Conservation (phyloP, 108 stramenopile genomes). For the Mediolabrus comicus region DNA sequence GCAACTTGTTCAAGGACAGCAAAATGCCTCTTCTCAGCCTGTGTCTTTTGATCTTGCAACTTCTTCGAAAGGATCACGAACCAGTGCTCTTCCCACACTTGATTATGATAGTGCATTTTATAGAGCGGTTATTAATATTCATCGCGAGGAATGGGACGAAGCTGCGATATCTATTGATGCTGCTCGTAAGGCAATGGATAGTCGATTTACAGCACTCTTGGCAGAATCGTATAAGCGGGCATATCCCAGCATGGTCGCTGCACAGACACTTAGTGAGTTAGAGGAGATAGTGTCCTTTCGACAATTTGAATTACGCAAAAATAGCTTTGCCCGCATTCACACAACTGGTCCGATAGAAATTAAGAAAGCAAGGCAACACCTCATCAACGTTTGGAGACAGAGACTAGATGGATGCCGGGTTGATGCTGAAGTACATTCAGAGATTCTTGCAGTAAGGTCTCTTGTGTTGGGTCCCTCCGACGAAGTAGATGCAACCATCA, state of each 20-base stretch:
- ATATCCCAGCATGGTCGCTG: conserved; percentile 91
- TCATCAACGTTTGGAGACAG: conserved; percentile 78
- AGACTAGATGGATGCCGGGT: conserved; percentile 83
- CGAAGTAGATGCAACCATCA: conserved; percentile 91
- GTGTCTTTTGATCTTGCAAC: conserved; percentile 9
- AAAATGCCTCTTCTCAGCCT: conserved; percentile 4
- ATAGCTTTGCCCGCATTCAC: conserved; percentile 46
- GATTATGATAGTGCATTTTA: conserved; percentile 94
- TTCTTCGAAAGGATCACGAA: conserved; percentile 33
- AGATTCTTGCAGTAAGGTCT: conserved; percentile 89
- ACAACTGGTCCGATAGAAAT: conserved; percentile 54
- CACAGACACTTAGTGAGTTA: conserved; percentile 86
- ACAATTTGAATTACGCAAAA: conserved; percentile 59
- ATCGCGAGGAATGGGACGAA: conserved; percentile 76
- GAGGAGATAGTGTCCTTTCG: conserved; percentile 93
- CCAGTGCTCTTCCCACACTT: conserved; percentile 42
- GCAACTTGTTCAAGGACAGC: conserved; percentile 58
- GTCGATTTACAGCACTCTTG: conserved; percentile 91
- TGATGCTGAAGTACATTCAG: conserved; percentile 86
- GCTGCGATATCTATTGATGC: conserved; percentile 82
- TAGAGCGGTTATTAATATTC: conserved; percentile 89
- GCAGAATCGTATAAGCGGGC: conserved; percentile 90
- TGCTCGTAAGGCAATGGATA: conserved; percentile 85
- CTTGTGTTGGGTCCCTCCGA: conserved; percentile 86
- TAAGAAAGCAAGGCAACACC: conserved; percentile 56